Base-by-base conservation (phyloP, 345 rosid species). In the Angophora floribunda region DNA sequence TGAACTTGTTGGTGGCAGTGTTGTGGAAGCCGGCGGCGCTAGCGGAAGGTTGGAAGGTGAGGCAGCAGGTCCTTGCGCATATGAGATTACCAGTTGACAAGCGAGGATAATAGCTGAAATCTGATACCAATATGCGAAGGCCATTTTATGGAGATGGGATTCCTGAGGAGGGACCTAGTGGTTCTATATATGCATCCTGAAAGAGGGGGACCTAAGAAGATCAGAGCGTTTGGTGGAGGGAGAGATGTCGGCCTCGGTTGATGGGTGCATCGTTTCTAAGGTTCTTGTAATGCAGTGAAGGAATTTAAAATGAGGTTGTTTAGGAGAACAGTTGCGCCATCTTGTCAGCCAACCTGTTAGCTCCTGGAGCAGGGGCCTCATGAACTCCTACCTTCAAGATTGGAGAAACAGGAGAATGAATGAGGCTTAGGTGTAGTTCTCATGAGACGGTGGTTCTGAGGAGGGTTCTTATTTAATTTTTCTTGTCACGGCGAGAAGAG, bases 51-150 rank as follows among this genome's bases (percentile, higher is more conserved):
- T 91, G 49, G 93, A 87, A 1, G 99, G 99, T 32, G 97, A 93
- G 85, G 95, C 92, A 15, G 95, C 94, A 19, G 98, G 99, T 89
- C 93, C 89, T 92, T 97, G 97, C 86, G 95, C 98, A 92, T 90
- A 89, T 86, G 89, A 91, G 86, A 88, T 89, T 90, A 89, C 89
- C 53, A 91, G 86, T 44, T 90, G 92, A 89, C 94, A 90, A 88
- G 90, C 50, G 78, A 94, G 92, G 79, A 82, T 87, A 86, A 82
- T 88, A 88, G 88, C 90, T 44, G 94, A 84, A 86, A 93, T n/a
- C 85, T 90, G 89, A 87, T 86, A 88, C 94, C 92, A 88, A 85
- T 86, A 85, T 63, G 49, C 52, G 52, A 92, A 93, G 89, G 86
- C 90, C 98, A 96, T 95, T 88, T 86, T 93, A 90, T 89, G 89